Percentiles rank a stretch among this genome's conserved stretches.
Conservation (phyloP, 306 rosid genomes). For the Styphnolobium japonicum region DNA sequence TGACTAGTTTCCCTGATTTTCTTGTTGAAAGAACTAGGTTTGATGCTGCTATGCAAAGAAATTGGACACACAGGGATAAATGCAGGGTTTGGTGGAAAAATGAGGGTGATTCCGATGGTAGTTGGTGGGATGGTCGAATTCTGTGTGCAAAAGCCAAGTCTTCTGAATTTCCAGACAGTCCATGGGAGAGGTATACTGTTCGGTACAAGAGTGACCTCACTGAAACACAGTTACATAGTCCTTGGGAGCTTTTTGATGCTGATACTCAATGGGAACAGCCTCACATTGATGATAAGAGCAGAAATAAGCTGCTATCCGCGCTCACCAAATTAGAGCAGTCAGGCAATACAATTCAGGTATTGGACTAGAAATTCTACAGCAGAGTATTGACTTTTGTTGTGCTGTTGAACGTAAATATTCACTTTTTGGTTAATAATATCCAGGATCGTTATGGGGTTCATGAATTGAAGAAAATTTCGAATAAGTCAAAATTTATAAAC, state of each 20-base stretch:
- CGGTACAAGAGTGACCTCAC: slow-evolving; percentile 71
- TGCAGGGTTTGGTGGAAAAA: slow-evolving; percentile 99
- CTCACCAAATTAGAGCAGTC: slow-evolving; percentile 59
- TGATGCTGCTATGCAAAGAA: slow-evolving; percentile 72
- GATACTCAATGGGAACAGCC: slow-evolving; percentile 77
- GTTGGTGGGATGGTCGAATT: slow-evolving; percentile 96
- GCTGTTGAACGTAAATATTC: slow-evolving; percentile 11
- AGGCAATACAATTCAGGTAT: slow-evolving; percentile 67
- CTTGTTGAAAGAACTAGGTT: slow-evolving; percentile 86
- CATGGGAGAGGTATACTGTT: slow-evolving; percentile 86
- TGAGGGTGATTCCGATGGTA: slow-evolving; percentile 74
- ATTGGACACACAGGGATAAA: slow-evolving; percentile 91
- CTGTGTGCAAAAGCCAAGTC: slow-evolving; percentile 59
- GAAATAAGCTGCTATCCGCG: slow-evolving; percentile 54
- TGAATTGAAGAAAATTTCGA: slow-evolving; percentile 61
- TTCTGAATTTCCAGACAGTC: slow-evolving; percentile 78
- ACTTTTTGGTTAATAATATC: slow-evolving; percentile 28
- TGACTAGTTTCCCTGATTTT: slow-evolving; percentile 91
- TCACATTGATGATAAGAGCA: slow-evolving; percentile 51
- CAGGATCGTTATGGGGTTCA: slow-evolving; percentile 84
- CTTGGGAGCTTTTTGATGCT: slow-evolving; percentile 95
- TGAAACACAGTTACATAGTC: slow-evolving; percentile 81
- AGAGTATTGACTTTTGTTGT: background rate
- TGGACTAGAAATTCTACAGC: background rate
- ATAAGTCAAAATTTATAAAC: slow-evolving; percentile 60